Conservation (phyloP, 176 grass and related monocot species). For the Oryza longistaminata region DNA sequence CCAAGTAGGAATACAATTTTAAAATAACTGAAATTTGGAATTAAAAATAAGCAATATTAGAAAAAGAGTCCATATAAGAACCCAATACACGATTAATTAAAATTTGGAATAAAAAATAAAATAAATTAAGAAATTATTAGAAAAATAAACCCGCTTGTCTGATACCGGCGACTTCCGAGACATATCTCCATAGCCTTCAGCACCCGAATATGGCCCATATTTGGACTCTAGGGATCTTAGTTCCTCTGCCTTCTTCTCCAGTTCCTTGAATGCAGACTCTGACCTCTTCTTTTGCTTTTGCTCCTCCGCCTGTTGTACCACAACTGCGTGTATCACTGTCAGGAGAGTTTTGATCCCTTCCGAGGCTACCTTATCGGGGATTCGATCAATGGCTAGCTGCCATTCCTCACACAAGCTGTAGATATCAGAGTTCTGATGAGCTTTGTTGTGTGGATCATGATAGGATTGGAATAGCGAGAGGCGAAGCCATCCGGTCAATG, state of each 20-base stretch:
- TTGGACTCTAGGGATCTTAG: constrained; percentile 70
- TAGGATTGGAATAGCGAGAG: constrained; percentile 82
- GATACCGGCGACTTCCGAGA: constrained; percentile 38
- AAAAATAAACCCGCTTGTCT: constrained; percentile 50
- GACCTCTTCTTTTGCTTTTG: constrained; percentile 89
- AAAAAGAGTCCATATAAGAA: too few species aligned
- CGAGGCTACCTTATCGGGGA: constrained; percentile 92
- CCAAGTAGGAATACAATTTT: too few species aligned
- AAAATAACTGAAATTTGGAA: too few species aligned
- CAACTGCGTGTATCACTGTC: constrained; percentile 71
- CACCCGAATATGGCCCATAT: constrained; percentile 41
- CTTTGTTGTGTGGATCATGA: constrained; percentile 60
- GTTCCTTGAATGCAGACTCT: constrained; percentile 73
- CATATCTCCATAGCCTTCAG: constrained; percentile 44
- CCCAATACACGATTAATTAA: too few species aligned
- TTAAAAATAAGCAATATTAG: too few species aligned
- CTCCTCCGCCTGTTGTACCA: constrained; percentile 82
- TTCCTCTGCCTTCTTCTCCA: constrained; percentile 82
- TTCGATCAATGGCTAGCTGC: constrained; percentile 88
- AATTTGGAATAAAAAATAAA: too few species aligned
- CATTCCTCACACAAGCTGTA: constrained; percentile 91
- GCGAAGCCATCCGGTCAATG: constrained; percentile 90
- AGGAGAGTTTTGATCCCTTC: constrained; percentile 97
- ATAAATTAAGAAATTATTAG: too few species aligned
- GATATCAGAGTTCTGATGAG: constrained; percentile 70